Evolutionary conservation across 768 basidiomycete genomes (phyloP).

Genomic region (Favolaschia claudopus): DNA sequence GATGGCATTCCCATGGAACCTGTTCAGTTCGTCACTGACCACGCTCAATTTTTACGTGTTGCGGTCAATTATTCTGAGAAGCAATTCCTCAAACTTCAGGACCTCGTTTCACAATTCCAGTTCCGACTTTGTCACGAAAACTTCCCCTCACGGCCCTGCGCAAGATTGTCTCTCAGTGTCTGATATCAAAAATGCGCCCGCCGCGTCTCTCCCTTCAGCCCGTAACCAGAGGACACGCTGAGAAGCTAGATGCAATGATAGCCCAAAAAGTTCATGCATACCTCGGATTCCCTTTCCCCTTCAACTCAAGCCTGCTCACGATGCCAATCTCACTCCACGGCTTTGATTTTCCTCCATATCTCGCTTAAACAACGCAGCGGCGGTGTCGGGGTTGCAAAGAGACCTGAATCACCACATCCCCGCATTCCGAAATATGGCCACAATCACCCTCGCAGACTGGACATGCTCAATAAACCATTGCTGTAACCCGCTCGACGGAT

Average conservation of each 20-base stretch:
- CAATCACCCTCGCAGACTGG: constrained; percentile 24
- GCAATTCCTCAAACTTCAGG: not conserved
- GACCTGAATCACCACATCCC: constrained; percentile 29
- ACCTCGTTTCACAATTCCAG: constrained; percentile 4
- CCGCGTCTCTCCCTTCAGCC: constrained; percentile 16
- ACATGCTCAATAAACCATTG: constrained; percentile 17
- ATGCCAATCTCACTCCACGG: constrained; percentile 3
- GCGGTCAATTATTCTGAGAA: constrained; percentile 4
- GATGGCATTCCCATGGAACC: too few species aligned
- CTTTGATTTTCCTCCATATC: constrained; percentile 16
- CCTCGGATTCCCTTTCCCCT: constrained; percentile 8
- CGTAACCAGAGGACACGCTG: constrained; percentile 6
- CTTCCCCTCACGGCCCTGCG: constrained; percentile 6
- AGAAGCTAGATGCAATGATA: not conserved
- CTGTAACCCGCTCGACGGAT: constrained; percentile 9
- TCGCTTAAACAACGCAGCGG: constrained; percentile 3
- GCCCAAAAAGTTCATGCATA: not conserved
- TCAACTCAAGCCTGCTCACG: constrained; percentile 2
- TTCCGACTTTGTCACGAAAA: not conserved
- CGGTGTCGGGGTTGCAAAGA: constrained; percentile 10
- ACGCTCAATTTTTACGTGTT: constrained; percentile 1
- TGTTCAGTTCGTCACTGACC: too few species aligned
- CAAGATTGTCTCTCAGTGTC: constrained; percentile 1
- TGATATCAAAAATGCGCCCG: constrained; percentile 3
- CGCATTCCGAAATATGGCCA: constrained; percentile 17